Conservation (phyloP, 805 yeast genomes). For the Debaryomyces castellii region DNA sequence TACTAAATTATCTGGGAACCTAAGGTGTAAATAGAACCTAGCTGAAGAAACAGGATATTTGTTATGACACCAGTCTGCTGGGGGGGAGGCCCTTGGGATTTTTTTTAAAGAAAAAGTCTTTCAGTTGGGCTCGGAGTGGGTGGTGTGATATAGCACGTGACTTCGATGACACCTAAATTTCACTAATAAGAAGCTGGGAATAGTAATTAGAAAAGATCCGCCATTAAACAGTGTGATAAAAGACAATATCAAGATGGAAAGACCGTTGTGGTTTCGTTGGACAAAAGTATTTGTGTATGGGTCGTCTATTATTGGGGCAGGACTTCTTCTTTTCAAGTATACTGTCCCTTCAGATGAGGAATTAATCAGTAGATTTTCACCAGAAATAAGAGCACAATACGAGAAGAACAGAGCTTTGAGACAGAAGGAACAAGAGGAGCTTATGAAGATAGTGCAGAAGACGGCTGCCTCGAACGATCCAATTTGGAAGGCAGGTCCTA, state of each 20-base stretch:
- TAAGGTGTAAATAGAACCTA: too few relatives aligned
- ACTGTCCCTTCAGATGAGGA: slow-evolving; percentile 87
- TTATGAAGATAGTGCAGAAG: slow-evolving; percentile 63
- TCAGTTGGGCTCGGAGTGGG: not conserved
- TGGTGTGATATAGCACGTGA: not conserved
- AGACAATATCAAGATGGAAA: slow-evolving; percentile 14
- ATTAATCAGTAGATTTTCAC: slow-evolving; percentile 69
- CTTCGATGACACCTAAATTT: not conserved
- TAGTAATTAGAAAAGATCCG: not conserved
- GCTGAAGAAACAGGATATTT: too few relatives aligned
- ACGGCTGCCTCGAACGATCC: slow-evolving; percentile 74
- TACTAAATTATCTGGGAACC: too few relatives aligned
- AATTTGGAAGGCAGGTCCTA: slow-evolving; percentile 76
- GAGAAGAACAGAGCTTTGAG: slow-evolving; percentile 62
- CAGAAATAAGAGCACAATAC: slow-evolving; percentile 77
- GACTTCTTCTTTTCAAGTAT: slow-evolving; percentile 68
- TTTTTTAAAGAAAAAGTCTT: not conserved
- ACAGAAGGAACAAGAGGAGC: slow-evolving; percentile 64
- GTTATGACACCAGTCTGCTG: too few relatives aligned
- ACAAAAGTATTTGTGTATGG: slow-evolving; percentile 58
- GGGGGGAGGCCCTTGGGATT: not conserved
- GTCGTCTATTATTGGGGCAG: slow-evolving; percentile 66
- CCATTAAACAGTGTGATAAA: not conserved
- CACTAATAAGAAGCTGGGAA: not conserved
- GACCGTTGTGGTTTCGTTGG: slow-evolving; percentile 60